Base-by-base conservation (phyloP, 2,329 filamentous ascomycete species). In the Niveomyces coronatus region DNA sequence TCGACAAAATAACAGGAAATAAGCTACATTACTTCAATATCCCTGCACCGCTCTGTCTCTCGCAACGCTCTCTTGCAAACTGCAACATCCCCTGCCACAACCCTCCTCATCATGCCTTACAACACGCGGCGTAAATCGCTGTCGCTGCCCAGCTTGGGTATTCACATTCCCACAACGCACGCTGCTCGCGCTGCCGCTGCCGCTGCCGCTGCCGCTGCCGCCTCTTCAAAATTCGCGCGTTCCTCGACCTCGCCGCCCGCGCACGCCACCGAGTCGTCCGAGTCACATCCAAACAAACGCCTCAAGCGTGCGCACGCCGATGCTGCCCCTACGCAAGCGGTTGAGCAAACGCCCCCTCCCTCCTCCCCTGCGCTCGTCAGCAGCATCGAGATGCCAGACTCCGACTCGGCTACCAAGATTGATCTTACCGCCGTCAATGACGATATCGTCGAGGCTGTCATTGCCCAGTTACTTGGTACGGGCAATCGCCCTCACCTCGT, bases 101-200 rank as follows among this genome's bases (percentile, higher is more conserved):
- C 33, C 40, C 27, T 22, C 16, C 22, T 35, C 47, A 49, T 35
- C 44, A 94, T 94, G 86, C 83, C 82, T 56, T 95, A 95, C 72
- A 94, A 95, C 64, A 96, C 89, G 50, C 84, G 89, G 64, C 82
- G 88, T 63, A 96, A 96, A 70, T 94, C 87, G 56, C 70, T 98
- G 49, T 95, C 88, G 45, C 71, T 96, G 55, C 84, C 86, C 44
- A 93, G 87, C 49, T 74, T 96, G 53, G 91, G 91, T 58, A 94
- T 96, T 52, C 85, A 91, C 53, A 71, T 95, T 47, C 80, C 84
- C 47, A 75, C 82, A 53, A 68, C 71, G 51, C 67, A 79, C 53
- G 71, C 77, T 53, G 64, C 74, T 46, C 68, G 76, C 63, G 64
- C 67, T 62, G 64, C 68, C 58, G 55, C 68, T 55, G 55, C 64